These are phyloP conservation scores for Penicillium ochrochloron DNA, from an alignment of 495 filamentous ascomycete genomes.

Conservation along the genomic window DNA sequence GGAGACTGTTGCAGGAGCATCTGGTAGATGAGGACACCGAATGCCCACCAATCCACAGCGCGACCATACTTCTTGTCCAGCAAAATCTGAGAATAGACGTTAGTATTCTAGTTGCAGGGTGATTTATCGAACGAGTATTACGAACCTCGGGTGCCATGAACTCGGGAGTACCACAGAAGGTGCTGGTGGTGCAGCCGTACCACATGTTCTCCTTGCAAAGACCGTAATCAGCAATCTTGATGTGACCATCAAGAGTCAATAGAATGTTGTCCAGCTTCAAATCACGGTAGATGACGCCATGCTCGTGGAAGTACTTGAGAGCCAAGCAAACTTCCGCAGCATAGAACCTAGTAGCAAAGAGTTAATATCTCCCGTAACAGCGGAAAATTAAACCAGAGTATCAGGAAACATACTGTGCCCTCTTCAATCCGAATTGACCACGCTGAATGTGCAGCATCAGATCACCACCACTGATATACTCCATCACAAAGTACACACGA, in stretches of 20 bases:
- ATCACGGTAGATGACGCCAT: slow-evolving; percentile 99
- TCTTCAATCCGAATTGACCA: slow-evolving; percentile 91
- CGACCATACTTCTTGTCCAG: slow-evolving; percentile 98
- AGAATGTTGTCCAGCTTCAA: slow-evolving; percentile 99
- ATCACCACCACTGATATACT: slow-evolving; percentile 98
- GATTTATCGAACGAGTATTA: slow-evolving; percentile 4
- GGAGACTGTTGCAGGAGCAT: slow-evolving; percentile 99
- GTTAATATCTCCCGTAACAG: slow-evolving; percentile 8
- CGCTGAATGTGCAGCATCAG: slow-evolving; percentile 99
- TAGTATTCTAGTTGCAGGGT: slow-evolving; percentile 13
- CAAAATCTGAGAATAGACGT: slow-evolving; percentile 69
- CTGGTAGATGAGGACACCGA: slow-evolving; percentile 98
- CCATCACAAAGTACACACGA: slow-evolving; percentile 99
- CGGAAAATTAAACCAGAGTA: background rate
- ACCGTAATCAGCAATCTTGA: slow-evolving; percentile 98
- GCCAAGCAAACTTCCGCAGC: slow-evolving; percentile 96
- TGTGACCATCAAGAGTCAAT: slow-evolving; percentile 92
- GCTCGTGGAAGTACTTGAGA: slow-evolving; percentile 99
- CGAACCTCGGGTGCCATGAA: slow-evolving; percentile 98
- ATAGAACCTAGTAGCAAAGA: slow-evolving; percentile 74
- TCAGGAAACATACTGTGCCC: slow-evolving; percentile 79
- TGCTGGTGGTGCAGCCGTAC: slow-evolving; percentile 95
- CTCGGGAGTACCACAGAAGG: slow-evolving; percentile 98
- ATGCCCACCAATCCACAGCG: slow-evolving; percentile 99
- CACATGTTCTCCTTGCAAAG: slow-evolving; percentile 99